phyloP scores from a whole-genome alignment of 2,329 filamentous ascomycete genomes.

The Penicillium frequentans region DNA sequence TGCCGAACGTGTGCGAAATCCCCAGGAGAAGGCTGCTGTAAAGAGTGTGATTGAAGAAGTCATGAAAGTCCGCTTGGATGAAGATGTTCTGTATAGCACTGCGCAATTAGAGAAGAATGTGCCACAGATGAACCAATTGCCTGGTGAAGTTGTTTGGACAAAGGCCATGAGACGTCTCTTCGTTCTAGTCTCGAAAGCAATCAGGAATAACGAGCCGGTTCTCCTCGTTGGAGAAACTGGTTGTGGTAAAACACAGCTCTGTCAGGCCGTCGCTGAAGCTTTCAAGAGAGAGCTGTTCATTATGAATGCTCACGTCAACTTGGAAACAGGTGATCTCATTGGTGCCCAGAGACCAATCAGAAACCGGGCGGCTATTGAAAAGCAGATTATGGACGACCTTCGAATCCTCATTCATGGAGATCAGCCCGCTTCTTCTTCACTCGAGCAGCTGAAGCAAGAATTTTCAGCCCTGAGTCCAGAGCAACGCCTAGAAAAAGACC shows the following conservation, averaged over 20 bases:
- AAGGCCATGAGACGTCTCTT: constrained; percentile 90
- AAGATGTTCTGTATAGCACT: constrained; percentile 69
- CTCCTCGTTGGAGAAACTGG: constrained; percentile 94
- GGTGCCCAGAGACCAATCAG: constrained; percentile 89
- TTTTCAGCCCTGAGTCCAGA: constrained; percentile 58
- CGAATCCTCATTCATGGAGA: constrained; percentile 42
- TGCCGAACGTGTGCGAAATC: constrained; percentile 89
- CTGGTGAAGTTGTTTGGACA: constrained; percentile 77
- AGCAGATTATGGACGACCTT: constrained; percentile 65
- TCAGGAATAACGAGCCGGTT: constrained; percentile 89
- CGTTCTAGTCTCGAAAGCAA: constrained; percentile 80
- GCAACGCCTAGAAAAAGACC: constrained; percentile 49
- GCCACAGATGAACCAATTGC: constrained; percentile 39
- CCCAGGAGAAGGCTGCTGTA: constrained; percentile 79
- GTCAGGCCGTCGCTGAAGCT: constrained; percentile 84
- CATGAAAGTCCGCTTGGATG: constrained; percentile 81
- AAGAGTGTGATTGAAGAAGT: constrained; percentile 85
- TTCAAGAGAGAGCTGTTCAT: constrained; percentile 75
- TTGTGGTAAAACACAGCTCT: constrained; percentile 96
- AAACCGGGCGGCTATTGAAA: constrained; percentile 73
- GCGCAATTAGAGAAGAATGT: constrained; percentile 57
- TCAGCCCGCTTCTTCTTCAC: constrained; percentile 34
- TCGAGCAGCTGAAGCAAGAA: constrained; percentile 58
- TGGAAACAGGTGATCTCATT: constrained; percentile 95
- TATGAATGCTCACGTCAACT: constrained; percentile 97